Base-by-base conservation (phyloP, 441 rosid species). In the Populus hybrid region DNA sequence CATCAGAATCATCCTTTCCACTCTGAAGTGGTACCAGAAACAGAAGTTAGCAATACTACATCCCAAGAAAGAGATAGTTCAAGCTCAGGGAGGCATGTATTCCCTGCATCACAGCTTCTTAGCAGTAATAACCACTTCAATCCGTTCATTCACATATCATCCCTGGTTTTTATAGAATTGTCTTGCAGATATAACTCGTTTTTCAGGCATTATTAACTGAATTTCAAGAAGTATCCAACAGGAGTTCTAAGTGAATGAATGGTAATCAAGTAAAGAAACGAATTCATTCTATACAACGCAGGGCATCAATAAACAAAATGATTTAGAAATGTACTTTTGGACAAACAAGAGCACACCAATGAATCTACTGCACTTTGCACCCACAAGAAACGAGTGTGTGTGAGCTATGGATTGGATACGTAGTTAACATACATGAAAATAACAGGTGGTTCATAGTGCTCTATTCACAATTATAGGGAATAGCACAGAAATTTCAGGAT, bases 391-490 rank as follows among this genome's bases (percentile, higher is more conserved):
- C 34, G 9, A 54, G 66, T 61, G 66, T 61, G 54, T 34, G 26
- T 12, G 63, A 71, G 30, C 35, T 8, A 9, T 46, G 73, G 54
- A 26, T 46, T 46, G 18, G 32, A 32, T 18, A 18, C 36, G 69
- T n/a, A 69, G 20, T 42, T 24, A 59, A 40, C 40, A 74, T 67
- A 72, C 26, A 70, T 30, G 61, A 46, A 64, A 20, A 46, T 6
- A 66, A 21, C 61, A 71, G 42, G 67, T 70, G 64, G 26, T 63
- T 26, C 68, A 67, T 20, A 67, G 74, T 28, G 24, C 73, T 73
- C 30, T 73, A 82, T 73, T 23, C 57, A 72, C 80, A 81, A 72
- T 50, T 75, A 23, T 46, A 24, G 72, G 46, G 30, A 72, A 63
- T 26, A 40, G 67, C 5, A 75, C 67, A 70, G 40, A 63, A 77